These are phyloP conservation scores for Cercophora samala DNA, from an alignment of 495 filamentous ascomycete genomes.

Conservation along the genomic window DNA sequence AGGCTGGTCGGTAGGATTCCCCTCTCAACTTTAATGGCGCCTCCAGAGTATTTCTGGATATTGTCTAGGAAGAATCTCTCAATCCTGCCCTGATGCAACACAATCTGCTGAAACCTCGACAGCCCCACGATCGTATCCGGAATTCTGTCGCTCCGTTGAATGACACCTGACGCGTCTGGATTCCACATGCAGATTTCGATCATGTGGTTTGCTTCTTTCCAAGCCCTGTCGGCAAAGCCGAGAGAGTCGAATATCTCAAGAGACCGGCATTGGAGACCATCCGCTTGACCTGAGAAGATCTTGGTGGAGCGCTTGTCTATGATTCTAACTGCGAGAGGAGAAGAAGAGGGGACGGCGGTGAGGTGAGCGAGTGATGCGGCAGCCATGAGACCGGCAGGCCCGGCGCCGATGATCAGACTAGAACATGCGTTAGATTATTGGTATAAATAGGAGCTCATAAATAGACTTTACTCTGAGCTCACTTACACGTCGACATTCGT, in stretches of 20 bases:
- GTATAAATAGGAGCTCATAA: too few species aligned
- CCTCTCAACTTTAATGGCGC: conserved; percentile 51
- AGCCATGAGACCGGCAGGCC: conserved; percentile 59
- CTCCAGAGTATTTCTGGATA: conserved; percentile 37
- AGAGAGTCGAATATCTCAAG: conserved; percentile 66
- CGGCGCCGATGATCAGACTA: conserved; percentile 60
- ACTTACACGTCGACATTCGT: conserved; percentile 9
- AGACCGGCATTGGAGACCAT: conserved; percentile 43
- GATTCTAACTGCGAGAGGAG: conserved; percentile 43
- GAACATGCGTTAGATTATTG: not conserved
- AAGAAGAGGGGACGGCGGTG: conserved; percentile 45
- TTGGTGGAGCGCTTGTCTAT: conserved; percentile 55
- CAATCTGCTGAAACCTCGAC: conserved; percentile 52
- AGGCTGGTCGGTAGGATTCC: conserved; percentile 50
- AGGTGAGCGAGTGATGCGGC: conserved; percentile 61
- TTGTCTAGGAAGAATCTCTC: conserved; percentile 57
- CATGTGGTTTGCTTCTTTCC: conserved; percentile 59
- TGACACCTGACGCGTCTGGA: conserved; percentile 47
- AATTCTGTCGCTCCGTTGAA: conserved; percentile 51
- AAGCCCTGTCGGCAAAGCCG: conserved; percentile 57
- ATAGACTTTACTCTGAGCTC: not conserved
- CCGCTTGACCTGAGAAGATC: conserved; percentile 29
- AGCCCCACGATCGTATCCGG: conserved; percentile 51
- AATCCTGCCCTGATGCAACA: conserved; percentile 55
- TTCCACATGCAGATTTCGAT: conserved; percentile 47